Base-by-base conservation (phyloP, 148 eudicot genomes). In the Silene conica region DNA sequence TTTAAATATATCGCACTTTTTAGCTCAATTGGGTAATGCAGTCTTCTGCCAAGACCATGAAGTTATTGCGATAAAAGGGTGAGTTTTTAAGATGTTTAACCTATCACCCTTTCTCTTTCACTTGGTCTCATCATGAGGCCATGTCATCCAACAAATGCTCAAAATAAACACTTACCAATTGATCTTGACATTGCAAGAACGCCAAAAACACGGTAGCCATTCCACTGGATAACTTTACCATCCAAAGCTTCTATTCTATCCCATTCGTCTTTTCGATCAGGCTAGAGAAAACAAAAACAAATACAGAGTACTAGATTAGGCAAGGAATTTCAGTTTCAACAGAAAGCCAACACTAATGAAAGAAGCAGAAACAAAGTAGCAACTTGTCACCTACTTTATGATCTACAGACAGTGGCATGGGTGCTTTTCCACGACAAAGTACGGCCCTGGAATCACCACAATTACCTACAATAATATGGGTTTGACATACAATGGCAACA, bases 381-480 rank as follows among this genome's bases (percentile, higher is more conserved):
- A 34, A 68, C 20, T 7, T 21, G 59, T 19, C 71, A 69, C 85
- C 50, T 79, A 87, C 90, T 76, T 85, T 87, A 76, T 87, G 90
- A 56, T 87, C 90, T 41, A 83, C 82, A 5, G 90, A 87, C 12
- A 87, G 74, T 14, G 88, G 88, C 77, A 87, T 54, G 13, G 88
- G 78, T 63, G 66, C 78, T 85, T 85, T 85, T 50, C 87, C 90
- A 62, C 87, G 88, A 61, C 81, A 85, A 20, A 87, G 81, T 70
- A 87, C 90, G n/a, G 90, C 90, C 81, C 90, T 81, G 12, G 90
- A 87, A 85, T 87, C 90, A 72, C 90, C 90, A 10, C 83, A 84
- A 70, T 87, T 87, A 50, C 83, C 87, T 10, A 87, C 83, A 60
- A 85, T 79, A 63, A 87, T 81, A 55, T 80, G 84, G 63, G 85